Evolutionary conservation across 2,329 filamentous ascomycete genomes (phyloP).

Genomic region (Colletotrichum cordylinicola): DNA sequence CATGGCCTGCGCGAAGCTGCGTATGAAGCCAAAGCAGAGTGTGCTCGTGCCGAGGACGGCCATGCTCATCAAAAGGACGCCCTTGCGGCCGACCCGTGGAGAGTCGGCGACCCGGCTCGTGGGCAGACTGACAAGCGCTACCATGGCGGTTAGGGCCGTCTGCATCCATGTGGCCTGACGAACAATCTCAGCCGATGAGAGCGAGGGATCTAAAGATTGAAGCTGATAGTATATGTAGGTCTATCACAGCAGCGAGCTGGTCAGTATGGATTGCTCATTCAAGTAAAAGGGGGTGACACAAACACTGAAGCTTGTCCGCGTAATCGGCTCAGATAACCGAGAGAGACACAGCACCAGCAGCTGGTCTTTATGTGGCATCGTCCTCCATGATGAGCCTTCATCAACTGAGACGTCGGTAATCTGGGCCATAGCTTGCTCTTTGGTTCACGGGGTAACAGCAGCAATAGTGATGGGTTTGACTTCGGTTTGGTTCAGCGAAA

Average conservation of each 20-base stretch:
- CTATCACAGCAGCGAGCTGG: background rate
- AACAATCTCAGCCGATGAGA: background rate
- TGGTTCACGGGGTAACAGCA: background rate
- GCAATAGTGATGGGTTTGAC: background rate
- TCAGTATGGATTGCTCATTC: background rate
- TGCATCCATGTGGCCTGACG: background rate
- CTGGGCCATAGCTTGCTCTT: background rate
- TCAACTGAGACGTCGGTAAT: background rate
- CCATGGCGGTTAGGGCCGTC: background rate
- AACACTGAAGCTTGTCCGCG: background rate
- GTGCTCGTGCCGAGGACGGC: background rate
- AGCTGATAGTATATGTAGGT: background rate
- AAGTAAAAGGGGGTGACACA: background rate
- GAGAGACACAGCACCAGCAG: background rate
- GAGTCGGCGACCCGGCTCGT: background rate
- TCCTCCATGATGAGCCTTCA: background rate
- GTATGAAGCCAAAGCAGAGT: background rate
- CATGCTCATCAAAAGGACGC: background rate
- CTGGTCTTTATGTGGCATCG: background rate
- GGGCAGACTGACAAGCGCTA: background rate
- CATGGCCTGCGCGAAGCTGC: background rate
- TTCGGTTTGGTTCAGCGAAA: background rate
- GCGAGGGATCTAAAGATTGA: background rate
- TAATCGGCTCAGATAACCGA: background rate
- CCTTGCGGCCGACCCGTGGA: background rate